Evolutionary conservation across 2,329 filamentous ascomycete genomes (phyloP), one percentile per base, ranked within the genome.

Genomic region (Paecilomyces niveus): DNA sequence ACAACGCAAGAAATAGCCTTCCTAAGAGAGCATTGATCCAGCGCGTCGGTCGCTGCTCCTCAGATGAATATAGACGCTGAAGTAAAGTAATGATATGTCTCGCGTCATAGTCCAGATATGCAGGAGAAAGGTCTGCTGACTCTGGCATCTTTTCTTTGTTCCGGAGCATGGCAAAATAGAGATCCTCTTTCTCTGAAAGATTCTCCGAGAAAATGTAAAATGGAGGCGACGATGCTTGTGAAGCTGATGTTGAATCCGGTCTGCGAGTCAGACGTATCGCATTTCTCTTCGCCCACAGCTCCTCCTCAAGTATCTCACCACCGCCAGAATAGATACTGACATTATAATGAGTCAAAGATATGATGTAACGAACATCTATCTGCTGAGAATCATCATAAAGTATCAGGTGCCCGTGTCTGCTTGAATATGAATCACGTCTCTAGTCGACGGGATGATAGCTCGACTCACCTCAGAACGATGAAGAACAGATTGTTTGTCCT

Each of bases 171-270:
- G 93, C 89, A 74, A 96, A 93, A 73, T 99, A 99, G 75, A 99
- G 97, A 71, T 99, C 94, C 74, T 99, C 94, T 73, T 99, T 99
- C 53, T 94, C 91, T 0, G 92, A 96, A 71, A 90, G 90, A 68
- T 95, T 96, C 64, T 97, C 92, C 0, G 90, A 95, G 74, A 97
- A 99, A 3, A 99, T 80, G 69, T 87, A 97, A 76, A 97, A 97
- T 0, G 94, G 92, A 65, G 90, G 92, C 6, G 90, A 87, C 2
- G 83, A 69, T 33, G 83, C 81, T 2, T 81, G 76, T 29, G 81
- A 66, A 33, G 87, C 84, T 26, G 78, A 76, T 26, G 78, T 78
- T 29, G 73, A 73, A 32, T 82, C 80, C 33, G 76, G 72, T 67
- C 84, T 88, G 65, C 90, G 83, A n/a, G 85, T 84, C 32, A 97